Evolutionary conservation across 495 filamentous ascomycete species (phyloP).

Genomic region (Geoglossum glabrum): DNA sequence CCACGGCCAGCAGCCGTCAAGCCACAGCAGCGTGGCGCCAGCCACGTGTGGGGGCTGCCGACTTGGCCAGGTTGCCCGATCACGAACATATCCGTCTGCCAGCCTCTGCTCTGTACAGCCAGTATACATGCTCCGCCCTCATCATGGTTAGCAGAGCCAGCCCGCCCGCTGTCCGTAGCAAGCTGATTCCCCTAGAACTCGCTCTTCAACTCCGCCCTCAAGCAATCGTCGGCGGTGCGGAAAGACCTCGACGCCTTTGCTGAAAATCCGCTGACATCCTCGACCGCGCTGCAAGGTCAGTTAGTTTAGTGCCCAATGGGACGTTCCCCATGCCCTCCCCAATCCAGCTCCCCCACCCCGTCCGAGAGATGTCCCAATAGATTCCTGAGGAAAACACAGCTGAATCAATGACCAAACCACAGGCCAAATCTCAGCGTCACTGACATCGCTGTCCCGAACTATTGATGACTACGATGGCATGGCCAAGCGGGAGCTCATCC

Average conservation of each 20-base stretch:
- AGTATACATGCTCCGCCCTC: background rate
- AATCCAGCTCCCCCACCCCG: too few species aligned
- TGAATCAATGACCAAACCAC: background rate
- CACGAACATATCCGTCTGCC: background rate
- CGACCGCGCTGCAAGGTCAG: conserved; percentile 42
- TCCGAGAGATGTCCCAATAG: conserved; percentile 6
- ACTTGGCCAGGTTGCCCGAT: background rate
- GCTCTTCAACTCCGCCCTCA: conserved; percentile 86
- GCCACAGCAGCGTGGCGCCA: background rate
- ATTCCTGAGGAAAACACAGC: background rate
- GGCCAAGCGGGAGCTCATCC: conserved; percentile 69
- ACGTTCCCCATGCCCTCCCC: conserved; percentile 7
- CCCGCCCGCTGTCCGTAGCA: background rate
- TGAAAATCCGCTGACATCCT: conserved; percentile 37
- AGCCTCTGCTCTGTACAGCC: background rate
- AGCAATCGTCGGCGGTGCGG: conserved; percentile 75
- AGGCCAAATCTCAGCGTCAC: conserved; percentile 65
- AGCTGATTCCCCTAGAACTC: conserved; percentile 39
- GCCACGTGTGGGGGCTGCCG: background rate
- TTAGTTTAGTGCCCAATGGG: background rate
- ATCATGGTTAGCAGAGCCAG: background rate
- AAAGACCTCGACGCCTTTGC: conserved; percentile 61
- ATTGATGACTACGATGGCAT: conserved; percentile 81
- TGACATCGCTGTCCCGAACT: conserved; percentile 76
- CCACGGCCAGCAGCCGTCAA: too few species aligned